Evolutionary conservation across 1,284 basidiomycete species (phyloP).

Genomic region (Ustilago tritici): DNA sequence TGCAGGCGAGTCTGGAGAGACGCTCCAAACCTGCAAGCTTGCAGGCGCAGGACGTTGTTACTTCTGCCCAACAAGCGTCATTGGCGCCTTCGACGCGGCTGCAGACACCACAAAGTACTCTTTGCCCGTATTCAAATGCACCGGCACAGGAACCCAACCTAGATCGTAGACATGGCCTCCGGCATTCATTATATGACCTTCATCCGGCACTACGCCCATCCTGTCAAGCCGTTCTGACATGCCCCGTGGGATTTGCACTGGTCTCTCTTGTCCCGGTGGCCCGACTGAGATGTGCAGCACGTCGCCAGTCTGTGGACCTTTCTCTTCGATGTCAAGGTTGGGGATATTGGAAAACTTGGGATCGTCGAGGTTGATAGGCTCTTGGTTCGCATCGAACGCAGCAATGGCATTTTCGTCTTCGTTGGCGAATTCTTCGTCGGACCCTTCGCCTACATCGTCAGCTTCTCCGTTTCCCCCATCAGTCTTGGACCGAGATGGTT

Average conservation of each 20-base stretch:
- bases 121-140: constrained; percentile 45
- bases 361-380: constrained; percentile 26
- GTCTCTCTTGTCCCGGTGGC: constrained; percentile 20
- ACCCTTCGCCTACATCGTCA: constrained; percentile 14
- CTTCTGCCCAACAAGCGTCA: constrained; percentile 35
- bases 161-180: constrained; percentile 55
- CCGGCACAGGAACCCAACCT: constrained; percentile 48
- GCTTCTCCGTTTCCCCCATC: constrained; percentile 12
- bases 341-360: constrained; percentile 34
- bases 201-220: constrained; percentile 30
- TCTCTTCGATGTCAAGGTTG: constrained; percentile 39
- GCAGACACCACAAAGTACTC: constrained; percentile 49
- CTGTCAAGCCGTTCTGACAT: constrained; percentile 25
- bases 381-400: constrained; percentile 30
- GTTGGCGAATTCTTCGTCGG: constrained; percentile 24
- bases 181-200: constrained; percentile 48
- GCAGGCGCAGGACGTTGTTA: constrained; percentile 11
- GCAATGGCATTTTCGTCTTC: constrained; percentile 19
- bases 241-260: constrained; percentile 23
- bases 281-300: constrained; percentile 34
- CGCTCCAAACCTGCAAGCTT: constrained; percentile 55
- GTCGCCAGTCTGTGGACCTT: constrained; percentile 21
- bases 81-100: constrained; percentile 16
- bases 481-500: not conserved
- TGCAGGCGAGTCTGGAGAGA: constrained; percentile 25